Conservation (phyloP, 495 filamentous ascomycete genomes). For the Aspergillus egyptiacus region DNA sequence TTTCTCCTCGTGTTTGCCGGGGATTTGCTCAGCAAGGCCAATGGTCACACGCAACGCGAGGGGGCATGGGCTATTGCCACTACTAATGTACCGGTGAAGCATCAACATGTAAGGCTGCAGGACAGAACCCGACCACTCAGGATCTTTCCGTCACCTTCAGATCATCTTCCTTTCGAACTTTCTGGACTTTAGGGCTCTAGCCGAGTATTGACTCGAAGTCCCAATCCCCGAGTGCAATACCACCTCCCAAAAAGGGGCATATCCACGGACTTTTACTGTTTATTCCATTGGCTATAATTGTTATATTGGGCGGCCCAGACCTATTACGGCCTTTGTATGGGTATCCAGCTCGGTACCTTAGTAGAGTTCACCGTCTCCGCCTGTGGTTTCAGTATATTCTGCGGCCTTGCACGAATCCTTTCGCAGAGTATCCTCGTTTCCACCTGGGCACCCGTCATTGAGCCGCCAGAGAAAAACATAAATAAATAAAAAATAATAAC, state of each 20-base stretch:
- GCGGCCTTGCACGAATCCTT: background rate
- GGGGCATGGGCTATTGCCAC: slow-evolving; percentile 5
- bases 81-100: background rate
- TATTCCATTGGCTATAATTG: background rate
- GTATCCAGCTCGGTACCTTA: background rate
- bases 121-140: background rate
- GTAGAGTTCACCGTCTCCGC: background rate
- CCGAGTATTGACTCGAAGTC: too few species aligned
- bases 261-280: background rate
- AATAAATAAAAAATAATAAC: too few species aligned
- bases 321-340: too few species aligned
- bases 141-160: background rate
- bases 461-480: slow-evolving; percentile 1
- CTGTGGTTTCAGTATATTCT: background rate
- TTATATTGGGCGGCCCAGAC: background rate
- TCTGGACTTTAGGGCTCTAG: background rate
- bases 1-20: slow-evolving; percentile 14
- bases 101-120: background rate
- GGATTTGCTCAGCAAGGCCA: slow-evolving; percentile 4
- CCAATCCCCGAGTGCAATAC: too few species aligned
- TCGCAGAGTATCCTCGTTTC: slow-evolving; percentile 3
- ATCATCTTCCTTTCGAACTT: background rate
- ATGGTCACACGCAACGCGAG: slow-evolving; percentile 6
- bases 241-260: background rate
- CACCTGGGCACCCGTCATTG: background rate